Conservation (phyloP, 2,329 filamentous ascomycete genomes). For the Chaetomium strumarium region DNA sequence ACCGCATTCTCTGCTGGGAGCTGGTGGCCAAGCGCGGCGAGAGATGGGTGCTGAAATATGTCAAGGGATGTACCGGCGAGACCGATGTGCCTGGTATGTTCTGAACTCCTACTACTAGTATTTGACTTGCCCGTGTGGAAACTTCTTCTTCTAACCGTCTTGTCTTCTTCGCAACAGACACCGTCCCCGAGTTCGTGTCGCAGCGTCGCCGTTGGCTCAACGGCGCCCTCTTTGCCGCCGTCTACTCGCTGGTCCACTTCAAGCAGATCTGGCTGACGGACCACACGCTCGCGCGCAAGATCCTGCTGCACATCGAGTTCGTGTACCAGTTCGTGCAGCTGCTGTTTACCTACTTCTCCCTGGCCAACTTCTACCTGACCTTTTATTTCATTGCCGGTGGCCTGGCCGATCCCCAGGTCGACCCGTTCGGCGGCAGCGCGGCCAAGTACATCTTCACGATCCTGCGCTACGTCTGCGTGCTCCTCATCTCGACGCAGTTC, state of each 20-base stretch:
- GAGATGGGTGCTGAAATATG: slow-evolving; percentile 96
- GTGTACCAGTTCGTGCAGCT: slow-evolving; percentile 90
- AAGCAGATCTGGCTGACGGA: slow-evolving; percentile 89
- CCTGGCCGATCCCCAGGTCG: slow-evolving; percentile 68
- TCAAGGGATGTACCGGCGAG: slow-evolving; percentile 92
- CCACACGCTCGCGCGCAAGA: slow-evolving; percentile 81
- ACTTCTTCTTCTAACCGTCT: background rate
- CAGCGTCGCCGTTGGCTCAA: slow-evolving; percentile 96
- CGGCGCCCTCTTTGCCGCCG: slow-evolving; percentile 95
- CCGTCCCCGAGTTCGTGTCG: slow-evolving; percentile 94
- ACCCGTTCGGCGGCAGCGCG: slow-evolving; percentile 87
- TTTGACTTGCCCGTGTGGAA: background rate
- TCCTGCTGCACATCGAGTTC: slow-evolving; percentile 90
- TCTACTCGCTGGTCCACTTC: slow-evolving; percentile 95
- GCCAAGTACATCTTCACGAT: slow-evolving; percentile 81
- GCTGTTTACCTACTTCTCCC: slow-evolving; percentile 93
- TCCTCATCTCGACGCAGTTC: slow-evolving; percentile 91
- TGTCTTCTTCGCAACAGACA: slow-evolving; percentile 50
- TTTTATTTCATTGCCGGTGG: slow-evolving; percentile 98
- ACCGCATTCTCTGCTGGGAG: slow-evolving; percentile 90
- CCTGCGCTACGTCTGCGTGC: slow-evolving; percentile 75
- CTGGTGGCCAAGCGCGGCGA: slow-evolving; percentile 91
- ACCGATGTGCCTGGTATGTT: slow-evolving; percentile 89
- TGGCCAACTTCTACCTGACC: slow-evolving; percentile 97
- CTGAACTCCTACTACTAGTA: background rate